Conservation (phyloP, 305 asterid genomes). For the Withania somnifera region DNA sequence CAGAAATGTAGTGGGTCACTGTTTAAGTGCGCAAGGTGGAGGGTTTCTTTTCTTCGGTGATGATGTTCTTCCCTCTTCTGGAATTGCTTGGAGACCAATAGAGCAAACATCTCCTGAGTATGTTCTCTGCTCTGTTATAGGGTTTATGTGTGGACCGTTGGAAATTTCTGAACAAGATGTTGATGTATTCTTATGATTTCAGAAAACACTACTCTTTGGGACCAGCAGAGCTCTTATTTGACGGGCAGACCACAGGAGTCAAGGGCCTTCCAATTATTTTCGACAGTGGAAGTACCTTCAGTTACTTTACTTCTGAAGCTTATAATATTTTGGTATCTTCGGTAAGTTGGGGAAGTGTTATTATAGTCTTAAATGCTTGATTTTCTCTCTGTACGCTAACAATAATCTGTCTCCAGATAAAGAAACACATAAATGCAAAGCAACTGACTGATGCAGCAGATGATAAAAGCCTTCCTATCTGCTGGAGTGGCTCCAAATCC, state of each 20-base stretch:
- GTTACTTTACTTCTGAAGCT: conserved; percentile 56
- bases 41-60: conserved; percentile 89
- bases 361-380: no score
- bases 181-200: conserved; percentile 7
- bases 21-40: conserved; percentile 72
- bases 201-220: conserved; percentile 73
- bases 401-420: conserved; percentile 45
- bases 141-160: neutral
- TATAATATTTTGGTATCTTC: conserved; percentile 42
- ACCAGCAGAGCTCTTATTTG: conserved; percentile 45
- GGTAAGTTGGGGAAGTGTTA: no score
- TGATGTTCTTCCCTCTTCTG: conserved; percentile 54
- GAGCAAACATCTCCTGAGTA: conserved; percentile 36
- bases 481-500: conserved; percentile 82
- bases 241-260: conserved; percentile 41
- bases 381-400: no score
- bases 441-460: conserved; percentile 45
- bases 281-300: conserved; percentile 94
- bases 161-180: neutral
- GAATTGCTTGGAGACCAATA: conserved; percentile 60
- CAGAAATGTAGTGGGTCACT: conserved; percentile 70
- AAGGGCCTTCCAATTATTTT: conserved; percentile 57
- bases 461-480: conserved; percentile 64
- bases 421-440: conserved; percentile 34
- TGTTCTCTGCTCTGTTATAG: conserved; percentile 10